phyloP scores from a whole-genome alignment of 73 alveolate species.

The Tetrahymena borealis region DNA sequence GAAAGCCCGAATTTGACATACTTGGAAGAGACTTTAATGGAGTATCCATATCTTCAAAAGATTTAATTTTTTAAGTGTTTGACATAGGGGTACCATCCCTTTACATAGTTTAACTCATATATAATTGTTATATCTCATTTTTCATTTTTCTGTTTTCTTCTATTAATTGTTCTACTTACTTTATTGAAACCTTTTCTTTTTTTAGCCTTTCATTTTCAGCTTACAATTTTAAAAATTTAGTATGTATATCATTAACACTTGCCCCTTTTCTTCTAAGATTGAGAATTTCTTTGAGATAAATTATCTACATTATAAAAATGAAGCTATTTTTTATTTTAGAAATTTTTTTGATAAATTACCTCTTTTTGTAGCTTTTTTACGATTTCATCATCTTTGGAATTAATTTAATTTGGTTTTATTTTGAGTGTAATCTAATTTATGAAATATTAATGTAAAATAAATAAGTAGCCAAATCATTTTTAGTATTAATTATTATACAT shows the following conservation, averaged over 20 bases:
- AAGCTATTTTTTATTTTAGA: background rate
- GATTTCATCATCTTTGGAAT: conserved; percentile 71
- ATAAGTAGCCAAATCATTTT: background rate
- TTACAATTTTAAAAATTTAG: conserved; percentile 39
- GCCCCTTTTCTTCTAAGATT: conserved; percentile 61
- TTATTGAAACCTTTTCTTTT: conserved; percentile 37
- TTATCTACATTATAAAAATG: conserved; percentile 9
- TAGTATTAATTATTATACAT: conserved; percentile 12
- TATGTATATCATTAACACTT: conserved; percentile 47
- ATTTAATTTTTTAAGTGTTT: background rate
- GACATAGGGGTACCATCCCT: conserved; percentile 8
- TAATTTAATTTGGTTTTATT: conserved; percentile 63
- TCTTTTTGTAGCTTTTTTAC: conserved; percentile 68
- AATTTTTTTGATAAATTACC: background rate
- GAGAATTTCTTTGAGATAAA: conserved; percentile 62
- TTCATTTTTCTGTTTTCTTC: conserved; percentile 68
- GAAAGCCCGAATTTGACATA: background rate
- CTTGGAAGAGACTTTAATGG: background rate
- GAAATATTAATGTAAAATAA: background rate
- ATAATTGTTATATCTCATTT: conserved; percentile 34
- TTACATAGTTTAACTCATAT: background rate
- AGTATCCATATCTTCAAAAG: conserved; percentile 5
- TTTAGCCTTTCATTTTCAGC: conserved; percentile 66
- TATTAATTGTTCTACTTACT: conserved; percentile 54
- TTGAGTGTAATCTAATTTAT: conserved; percentile 23